These are phyloP conservation scores for Cicer bijugum DNA, from an alignment of 306 rosid genomes.

Conservation along the genomic window DNA sequence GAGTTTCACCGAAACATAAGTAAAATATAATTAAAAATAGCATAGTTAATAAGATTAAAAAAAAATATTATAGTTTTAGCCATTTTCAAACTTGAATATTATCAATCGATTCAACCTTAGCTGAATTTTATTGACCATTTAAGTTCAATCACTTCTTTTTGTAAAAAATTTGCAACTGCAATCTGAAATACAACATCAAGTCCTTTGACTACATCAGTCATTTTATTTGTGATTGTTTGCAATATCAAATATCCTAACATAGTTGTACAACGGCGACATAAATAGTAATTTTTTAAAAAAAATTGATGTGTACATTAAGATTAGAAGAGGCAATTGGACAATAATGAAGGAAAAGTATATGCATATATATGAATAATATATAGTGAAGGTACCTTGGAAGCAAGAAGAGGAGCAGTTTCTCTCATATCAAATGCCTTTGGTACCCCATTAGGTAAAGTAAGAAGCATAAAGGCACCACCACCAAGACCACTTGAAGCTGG, in stretches of 20 bases:
- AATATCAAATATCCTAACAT: neutral
- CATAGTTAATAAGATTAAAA: too few relatives aligned
- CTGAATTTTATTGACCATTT: too few relatives aligned
- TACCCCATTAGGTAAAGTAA: conserved; percentile 54
- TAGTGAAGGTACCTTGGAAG: conserved; percentile 62
- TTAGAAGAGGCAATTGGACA: too few relatives aligned
- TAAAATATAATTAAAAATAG: too few relatives aligned
- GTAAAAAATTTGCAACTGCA: neutral
- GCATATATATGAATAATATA: neutral
- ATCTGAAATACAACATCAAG: neutral
- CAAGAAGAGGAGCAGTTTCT: conserved; percentile 77
- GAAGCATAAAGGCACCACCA: conserved; percentile 82
- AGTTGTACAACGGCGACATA: too few relatives aligned
- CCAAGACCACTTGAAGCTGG: conserved; percentile 92
- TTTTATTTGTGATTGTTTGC: neutral
- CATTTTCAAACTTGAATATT: too few relatives aligned
- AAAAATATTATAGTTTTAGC: too few relatives aligned
- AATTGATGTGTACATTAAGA: too few relatives aligned
- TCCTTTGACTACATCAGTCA: neutral
- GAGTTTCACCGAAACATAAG: too few relatives aligned
- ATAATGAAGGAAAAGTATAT: neutral
- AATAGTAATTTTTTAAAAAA: too few relatives aligned
- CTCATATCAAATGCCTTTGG: conserved; percentile 76
- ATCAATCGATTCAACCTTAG: too few relatives aligned
- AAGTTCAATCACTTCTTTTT: neutral